A percentile compares a stretch with the other conserved stretches of the same genome.
Evolutionary conservation across 1,284 basidiomycete genomes (phyloP).

Genomic region (Sporisorium graminicola): DNA sequence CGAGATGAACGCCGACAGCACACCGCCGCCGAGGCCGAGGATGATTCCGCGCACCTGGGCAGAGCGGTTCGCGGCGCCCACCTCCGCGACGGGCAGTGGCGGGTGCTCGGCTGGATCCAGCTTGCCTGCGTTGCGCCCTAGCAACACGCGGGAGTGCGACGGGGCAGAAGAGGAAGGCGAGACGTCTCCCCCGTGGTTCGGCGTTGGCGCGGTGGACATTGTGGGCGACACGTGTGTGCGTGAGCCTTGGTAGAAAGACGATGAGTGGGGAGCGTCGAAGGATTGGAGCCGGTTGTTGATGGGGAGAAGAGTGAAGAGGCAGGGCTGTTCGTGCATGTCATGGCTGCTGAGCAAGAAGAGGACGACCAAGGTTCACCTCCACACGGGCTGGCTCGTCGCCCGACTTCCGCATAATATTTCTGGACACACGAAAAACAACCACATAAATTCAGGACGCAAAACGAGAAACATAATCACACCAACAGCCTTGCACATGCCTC

Average conservation of each 20-base stretch:
- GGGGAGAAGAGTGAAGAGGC: too few species aligned
- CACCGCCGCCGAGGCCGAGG: conserved; percentile 42
- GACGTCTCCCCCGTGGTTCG: conserved; percentile 39
- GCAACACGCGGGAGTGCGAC: conserved; percentile 8
- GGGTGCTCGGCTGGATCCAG: conserved; percentile 38
- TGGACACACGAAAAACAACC: neutral
- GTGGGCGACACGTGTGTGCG: too few species aligned
- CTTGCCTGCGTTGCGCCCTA: conserved; percentile 43
- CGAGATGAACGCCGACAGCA: conserved; percentile 46
- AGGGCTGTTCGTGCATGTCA: too few species aligned
- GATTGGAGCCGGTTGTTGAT: neutral
- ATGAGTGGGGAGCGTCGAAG: neutral
- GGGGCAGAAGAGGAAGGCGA: too few species aligned
- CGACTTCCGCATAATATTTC: conserved; percentile 9
- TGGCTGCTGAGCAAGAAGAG: neutral
- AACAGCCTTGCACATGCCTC: neutral
- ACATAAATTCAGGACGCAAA: neutral
- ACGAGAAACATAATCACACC: neutral
- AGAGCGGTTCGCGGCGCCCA: conserved; percentile 41
- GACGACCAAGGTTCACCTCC: conserved; percentile 14
- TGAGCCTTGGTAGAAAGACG: too few species aligned
- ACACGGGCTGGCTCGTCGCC: conserved; percentile 13
- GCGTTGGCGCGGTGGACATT: conserved; percentile 11
- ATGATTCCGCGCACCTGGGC: conserved; percentile 44
- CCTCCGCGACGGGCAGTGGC: conserved; percentile 35